phyloP scores from a whole-genome alignment of 2,329 filamentous ascomycete genomes.

The Balansia obtecta region DNA sequence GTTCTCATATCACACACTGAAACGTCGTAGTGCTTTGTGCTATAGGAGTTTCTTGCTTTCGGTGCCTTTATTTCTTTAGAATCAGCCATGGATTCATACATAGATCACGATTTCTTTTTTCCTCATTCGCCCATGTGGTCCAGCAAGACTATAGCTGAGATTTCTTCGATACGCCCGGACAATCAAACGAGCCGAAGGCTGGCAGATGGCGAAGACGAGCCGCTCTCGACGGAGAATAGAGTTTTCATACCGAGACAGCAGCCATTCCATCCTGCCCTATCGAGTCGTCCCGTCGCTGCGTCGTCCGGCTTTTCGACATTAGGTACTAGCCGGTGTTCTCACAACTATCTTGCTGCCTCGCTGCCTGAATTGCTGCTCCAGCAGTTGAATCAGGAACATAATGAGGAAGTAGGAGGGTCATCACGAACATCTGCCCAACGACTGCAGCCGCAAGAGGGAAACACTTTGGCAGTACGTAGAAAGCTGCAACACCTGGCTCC shows the following conservation, averaged over 20 bases:
- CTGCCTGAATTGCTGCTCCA: neutral
- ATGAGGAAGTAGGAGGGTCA: neutral
- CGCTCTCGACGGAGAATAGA: neutral
- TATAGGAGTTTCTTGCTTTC: neutral
- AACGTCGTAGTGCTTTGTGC: neutral
- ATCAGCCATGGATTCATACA: neutral
- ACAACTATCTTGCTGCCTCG: constrained; percentile 3
- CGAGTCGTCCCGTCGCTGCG: neutral
- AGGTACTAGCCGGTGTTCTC: constrained; percentile 1
- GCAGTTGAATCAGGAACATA: neutral
- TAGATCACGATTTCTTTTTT: neutral
- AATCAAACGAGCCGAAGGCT: neutral
- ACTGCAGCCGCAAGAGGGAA: neutral
- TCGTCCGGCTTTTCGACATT: neutral
- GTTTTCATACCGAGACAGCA: constrained; percentile 1
- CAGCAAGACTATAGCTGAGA: neutral
- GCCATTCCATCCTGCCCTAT: neutral
- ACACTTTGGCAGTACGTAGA: constrained; percentile 1
- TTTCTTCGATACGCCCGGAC: neutral
- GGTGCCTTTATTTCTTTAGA: too few relatives aligned
- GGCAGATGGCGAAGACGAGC: neutral
- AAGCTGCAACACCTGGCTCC: neutral
- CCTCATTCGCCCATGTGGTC: neutral
- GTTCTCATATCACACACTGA: neutral
- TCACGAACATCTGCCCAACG: neutral